Conservation (phyloP, 345 rosid species). For the Syzygium oleosum region DNA sequence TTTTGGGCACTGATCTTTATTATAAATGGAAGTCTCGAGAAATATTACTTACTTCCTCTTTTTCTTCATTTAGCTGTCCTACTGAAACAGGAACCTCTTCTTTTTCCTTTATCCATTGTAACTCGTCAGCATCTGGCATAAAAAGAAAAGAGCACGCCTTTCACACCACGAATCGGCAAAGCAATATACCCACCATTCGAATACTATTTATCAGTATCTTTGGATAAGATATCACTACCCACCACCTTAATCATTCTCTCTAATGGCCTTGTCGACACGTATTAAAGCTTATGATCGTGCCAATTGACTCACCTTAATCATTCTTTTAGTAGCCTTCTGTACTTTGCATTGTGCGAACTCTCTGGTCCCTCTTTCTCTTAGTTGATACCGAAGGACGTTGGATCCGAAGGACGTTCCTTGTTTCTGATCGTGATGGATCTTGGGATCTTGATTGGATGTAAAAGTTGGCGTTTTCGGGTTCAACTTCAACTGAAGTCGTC, state of each 20-base stretch:
- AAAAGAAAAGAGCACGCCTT: background rate
- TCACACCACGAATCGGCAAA: background rate
- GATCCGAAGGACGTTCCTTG: background rate
- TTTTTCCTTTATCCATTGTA: background rate
- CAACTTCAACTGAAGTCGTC: background rate
- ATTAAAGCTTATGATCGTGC: background rate
- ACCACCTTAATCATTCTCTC: background rate
- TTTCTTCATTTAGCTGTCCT: background rate
- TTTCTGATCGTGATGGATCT: background rate
- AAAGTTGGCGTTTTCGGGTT: background rate
- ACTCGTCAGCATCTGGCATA: background rate
- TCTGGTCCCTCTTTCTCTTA: background rate
- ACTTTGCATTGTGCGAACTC: background rate
- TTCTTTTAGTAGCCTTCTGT: background rate
- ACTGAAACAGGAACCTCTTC: background rate
- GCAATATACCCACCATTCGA: background rate
- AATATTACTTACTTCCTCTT: background rate
- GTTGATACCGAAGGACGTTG: background rate
- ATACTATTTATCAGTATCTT: background rate
- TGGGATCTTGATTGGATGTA: background rate
- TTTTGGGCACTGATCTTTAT: background rate
- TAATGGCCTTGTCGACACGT: background rate
- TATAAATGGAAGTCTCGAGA: background rate
- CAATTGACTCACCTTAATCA: background rate
- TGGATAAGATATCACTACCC: background rate